Conservation (phyloP, 306 rosid species). For the Spatholobus suberectus region DNA sequence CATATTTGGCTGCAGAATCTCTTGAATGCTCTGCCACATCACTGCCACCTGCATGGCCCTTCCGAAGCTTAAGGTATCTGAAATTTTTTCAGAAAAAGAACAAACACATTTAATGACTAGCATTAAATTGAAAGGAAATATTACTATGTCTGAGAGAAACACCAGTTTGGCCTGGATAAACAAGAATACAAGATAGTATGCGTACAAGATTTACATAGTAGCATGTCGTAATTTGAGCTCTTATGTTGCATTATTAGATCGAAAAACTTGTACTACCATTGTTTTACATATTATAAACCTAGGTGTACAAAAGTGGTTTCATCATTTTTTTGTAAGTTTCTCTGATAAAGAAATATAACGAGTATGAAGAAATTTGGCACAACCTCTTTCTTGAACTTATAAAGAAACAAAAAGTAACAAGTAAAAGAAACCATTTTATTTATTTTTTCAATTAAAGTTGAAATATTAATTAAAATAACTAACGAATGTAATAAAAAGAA, state of each 20-base stretch:
- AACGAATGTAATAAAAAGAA: background rate
- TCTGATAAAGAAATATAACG: background rate
- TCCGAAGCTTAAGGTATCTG: conserved; percentile 83
- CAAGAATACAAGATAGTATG: background rate
- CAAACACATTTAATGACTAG: background rate
- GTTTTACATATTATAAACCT: background rate
- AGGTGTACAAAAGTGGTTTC: background rate
- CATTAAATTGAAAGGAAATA: conserved; percentile 23
- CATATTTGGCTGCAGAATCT: conserved; percentile 75
- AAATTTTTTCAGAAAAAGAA: background rate
- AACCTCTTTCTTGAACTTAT: background rate
- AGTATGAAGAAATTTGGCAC: background rate
- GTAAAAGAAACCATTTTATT: background rate
- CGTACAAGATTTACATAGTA: background rate
- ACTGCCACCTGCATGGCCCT: conserved; percentile 52
- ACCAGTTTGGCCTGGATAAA: conserved; percentile 8
- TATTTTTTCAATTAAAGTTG: background rate
- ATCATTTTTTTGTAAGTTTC: background rate
- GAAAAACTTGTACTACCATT: conserved; percentile 18
- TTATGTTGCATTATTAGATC: background rate
- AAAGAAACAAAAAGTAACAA: background rate
- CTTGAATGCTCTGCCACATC: conserved; percentile 41
- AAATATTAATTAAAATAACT: background rate
- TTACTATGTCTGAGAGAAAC: background rate
- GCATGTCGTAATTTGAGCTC: background rate